Evolutionary conservation across 1,284 basidiomycete genomes (phyloP).

Genomic region (Leccinum subrobustum): DNA sequence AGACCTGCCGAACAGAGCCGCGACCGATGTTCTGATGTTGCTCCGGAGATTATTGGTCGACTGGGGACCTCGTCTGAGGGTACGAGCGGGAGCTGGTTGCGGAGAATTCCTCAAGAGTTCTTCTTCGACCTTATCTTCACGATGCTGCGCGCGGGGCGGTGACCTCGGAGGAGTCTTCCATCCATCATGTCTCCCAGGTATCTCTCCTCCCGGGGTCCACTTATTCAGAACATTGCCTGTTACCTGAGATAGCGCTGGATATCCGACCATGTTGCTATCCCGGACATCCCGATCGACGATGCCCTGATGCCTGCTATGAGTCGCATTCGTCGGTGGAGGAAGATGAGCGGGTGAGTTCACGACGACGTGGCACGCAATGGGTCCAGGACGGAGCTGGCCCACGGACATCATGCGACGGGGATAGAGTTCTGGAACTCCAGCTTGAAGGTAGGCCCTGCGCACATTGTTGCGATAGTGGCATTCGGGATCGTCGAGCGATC

Average conservation of each 20-base stretch:
- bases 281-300: background rate
- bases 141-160: background rate
- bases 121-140: background rate
- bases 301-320: background rate
- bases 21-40: slow-evolving; percentile 3
- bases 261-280: background rate
- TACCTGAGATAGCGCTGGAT: slow-evolving; percentile 21
- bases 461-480: slow-evolving; percentile 27
- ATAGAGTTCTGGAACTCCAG: background rate
- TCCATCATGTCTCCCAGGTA: background rate
- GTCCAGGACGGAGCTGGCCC: background rate
- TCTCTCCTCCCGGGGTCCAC: slow-evolving; percentile 2
- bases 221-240: slow-evolving; percentile 9
- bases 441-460: slow-evolving; percentile 11
- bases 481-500: slow-evolving; percentile 16
- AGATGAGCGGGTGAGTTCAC: background rate
- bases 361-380: background rate
- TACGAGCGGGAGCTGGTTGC: slow-evolving; percentile 2
- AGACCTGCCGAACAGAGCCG: slow-evolving; percentile 9
- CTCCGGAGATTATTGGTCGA: slow-evolving; percentile 8
- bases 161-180: slow-evolving; percentile 2
- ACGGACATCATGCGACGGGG: slow-evolving; percentile 18
- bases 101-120: slow-evolving; percentile 11
- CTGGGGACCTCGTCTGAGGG: slow-evolving; percentile 12
- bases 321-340: background rate